These are phyloP conservation scores for Cicer judaicum DNA, from an alignment of 306 rosid species.

Conservation along the genomic window DNA sequence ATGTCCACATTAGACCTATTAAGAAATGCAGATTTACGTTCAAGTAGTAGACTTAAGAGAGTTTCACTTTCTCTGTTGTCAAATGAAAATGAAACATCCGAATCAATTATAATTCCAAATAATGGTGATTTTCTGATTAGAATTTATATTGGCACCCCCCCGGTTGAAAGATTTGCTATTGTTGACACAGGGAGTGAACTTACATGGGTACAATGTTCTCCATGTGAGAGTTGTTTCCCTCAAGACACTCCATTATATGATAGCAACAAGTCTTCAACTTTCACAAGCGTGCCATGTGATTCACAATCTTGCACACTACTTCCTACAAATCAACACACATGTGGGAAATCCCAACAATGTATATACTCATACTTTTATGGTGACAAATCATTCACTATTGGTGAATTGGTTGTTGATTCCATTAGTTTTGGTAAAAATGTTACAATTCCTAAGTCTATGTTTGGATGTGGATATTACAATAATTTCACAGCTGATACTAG, in stretches of 20 bases:
- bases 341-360: constrained; percentile 11
- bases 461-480: constrained; percentile 41
- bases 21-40: constrained; percentile 16
- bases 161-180: constrained; percentile 23
- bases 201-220: constrained; percentile 21
- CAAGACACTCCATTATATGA: constrained; percentile 32
- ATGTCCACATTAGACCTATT: neutral
- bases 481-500: neutral
- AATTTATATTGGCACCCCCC: constrained; percentile 44
- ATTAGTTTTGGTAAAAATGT: constrained; percentile 8
- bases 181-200: constrained; percentile 48
- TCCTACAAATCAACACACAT: rapidly evolving
- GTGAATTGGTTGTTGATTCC: constrained; percentile 31
- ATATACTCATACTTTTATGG: constrained; percentile 8
- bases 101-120: constrained; percentile 12
- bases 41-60: neutral
- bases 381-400: neutral
- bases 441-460: constrained; percentile 18
- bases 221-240: constrained; percentile 12
- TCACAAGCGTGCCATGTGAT: neutral
- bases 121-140: constrained; percentile 37
- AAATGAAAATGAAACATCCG: neutral
- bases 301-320: constrained; percentile 20
- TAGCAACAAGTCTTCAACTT: constrained; percentile 35
- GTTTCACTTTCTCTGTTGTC: neutral